Conservation (phyloP, 73 alveolate species). For the Stentor coeruleus region DNA sequence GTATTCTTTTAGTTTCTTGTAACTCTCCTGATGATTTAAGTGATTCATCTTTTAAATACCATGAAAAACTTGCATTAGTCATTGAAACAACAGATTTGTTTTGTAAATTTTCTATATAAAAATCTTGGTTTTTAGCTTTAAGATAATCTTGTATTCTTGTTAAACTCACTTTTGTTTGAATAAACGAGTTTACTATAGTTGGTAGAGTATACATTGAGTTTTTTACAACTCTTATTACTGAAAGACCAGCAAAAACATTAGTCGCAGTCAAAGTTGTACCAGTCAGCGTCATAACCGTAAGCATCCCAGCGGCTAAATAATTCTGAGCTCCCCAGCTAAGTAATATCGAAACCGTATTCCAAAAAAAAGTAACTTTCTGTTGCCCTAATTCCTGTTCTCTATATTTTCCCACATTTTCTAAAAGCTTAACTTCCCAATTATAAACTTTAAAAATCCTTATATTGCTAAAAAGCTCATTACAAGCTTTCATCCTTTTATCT, state of each 20-base stretch:
- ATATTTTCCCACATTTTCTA: neutral
- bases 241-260: neutral
- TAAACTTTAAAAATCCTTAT: neutral
- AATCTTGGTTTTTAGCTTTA: neutral
- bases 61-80: neutral
- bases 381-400: neutral
- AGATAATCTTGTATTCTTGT: neutral
- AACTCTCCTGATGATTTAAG: neutral
- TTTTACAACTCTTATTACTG: neutral
- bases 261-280: neutral
- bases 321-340: neutral
- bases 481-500: neutral
- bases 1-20: neutral
- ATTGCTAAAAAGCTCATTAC: neutral
- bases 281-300: neutral
- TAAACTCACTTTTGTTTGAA: neutral
- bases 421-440: neutral
- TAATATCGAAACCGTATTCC: neutral
- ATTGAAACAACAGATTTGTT: neutral
- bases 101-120: no score
- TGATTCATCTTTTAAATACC: no score
- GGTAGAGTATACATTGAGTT: neutral
- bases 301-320: neutral
- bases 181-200: neutral
- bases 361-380: neutral